Evolutionary conservation across 176 grass and related monocot species (phyloP).

Genomic region (Triticum timopheevii): DNA sequence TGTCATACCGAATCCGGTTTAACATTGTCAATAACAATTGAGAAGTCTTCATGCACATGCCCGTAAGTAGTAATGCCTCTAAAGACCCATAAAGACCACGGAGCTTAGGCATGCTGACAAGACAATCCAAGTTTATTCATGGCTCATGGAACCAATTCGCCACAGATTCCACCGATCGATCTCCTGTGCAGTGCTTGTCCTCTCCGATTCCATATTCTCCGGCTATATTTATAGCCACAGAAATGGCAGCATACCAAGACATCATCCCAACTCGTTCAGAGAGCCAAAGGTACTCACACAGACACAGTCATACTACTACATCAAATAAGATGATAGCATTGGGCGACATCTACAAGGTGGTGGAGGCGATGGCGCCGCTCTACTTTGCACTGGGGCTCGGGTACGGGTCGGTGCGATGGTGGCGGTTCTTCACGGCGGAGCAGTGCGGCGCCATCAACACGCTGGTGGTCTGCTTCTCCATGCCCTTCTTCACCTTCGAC

Average conservation of each 20-base stretch:
- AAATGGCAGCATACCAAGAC: neutral
- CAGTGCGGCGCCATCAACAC: slow-evolving; percentile 57
- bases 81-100: too few species aligned
- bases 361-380: slow-evolving; percentile 59
- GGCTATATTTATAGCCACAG: neutral
- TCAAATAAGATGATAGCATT: slow-evolving; percentile 43
- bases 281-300: neutral
- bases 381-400: slow-evolving; percentile 59
- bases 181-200: neutral
- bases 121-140: too few species aligned
- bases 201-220: neutral
- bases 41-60: too few species aligned
- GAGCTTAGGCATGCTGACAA: too few species aligned
- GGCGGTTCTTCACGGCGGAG: slow-evolving; percentile 59
- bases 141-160: neutral
- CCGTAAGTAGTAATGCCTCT: too few species aligned
- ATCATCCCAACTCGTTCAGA: neutral
- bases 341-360: slow-evolving; percentile 56
- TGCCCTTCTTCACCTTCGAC: slow-evolving; percentile 75
- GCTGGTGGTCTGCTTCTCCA: slow-evolving; percentile 51
- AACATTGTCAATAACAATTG: too few species aligned
- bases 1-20: too few species aligned
- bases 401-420: slow-evolving; percentile 56
- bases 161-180: neutral
- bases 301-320: neutral